Conservation (phyloP, 495 filamentous ascomycete species). For the Articulospora tetracladia region DNA sequence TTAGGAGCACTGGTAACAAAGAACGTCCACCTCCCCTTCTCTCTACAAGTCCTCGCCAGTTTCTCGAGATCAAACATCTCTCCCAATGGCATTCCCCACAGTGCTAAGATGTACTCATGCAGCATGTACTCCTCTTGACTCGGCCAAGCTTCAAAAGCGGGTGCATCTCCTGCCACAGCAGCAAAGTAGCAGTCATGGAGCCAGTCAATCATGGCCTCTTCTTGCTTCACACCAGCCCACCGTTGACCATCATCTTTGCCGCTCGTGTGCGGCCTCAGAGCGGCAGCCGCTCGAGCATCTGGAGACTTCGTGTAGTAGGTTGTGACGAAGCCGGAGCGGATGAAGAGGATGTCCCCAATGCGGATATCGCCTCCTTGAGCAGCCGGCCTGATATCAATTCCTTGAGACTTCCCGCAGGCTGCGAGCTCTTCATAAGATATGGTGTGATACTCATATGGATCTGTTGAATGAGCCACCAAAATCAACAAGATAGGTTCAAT, state of each 20-base stretch:
- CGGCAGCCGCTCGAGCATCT: slow-evolving; percentile 34
- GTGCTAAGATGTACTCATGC: slow-evolving; percentile 45
- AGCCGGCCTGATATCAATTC: slow-evolving; percentile 42
- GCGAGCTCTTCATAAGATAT: slow-evolving; percentile 52
- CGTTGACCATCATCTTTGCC: slow-evolving; percentile 38
- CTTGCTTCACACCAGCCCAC: slow-evolving; percentile 57
- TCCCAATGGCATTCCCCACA: slow-evolving; percentile 52
- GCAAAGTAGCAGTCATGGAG: slow-evolving; percentile 61
- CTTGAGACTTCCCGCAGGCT: slow-evolving; percentile 46
- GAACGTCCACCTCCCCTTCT: slow-evolving; percentile 23
- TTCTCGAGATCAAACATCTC: slow-evolving; percentile 58
- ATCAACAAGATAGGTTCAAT: background rate
- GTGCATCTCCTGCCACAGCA: slow-evolving; percentile 47
- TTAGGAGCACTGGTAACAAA: slow-evolving; percentile 22
- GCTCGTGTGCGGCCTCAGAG: slow-evolving; percentile 33
- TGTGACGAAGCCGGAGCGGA: slow-evolving; percentile 58
- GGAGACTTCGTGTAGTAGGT: slow-evolving; percentile 40
- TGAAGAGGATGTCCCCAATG: slow-evolving; percentile 56
- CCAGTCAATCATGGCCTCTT: slow-evolving; percentile 55
- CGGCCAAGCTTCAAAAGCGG: slow-evolving; percentile 43
- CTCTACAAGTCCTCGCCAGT: slow-evolving; percentile 27
- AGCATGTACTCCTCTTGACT: slow-evolving; percentile 13
- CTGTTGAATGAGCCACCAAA: background rate
- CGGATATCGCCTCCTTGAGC: slow-evolving; percentile 57
- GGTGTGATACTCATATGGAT: slow-evolving; percentile 44